These are phyloP conservation scores for Helotiales sp. DNA, from an alignment of 2,329 filamentous ascomycete genomes.

Conservation along the genomic window DNA sequence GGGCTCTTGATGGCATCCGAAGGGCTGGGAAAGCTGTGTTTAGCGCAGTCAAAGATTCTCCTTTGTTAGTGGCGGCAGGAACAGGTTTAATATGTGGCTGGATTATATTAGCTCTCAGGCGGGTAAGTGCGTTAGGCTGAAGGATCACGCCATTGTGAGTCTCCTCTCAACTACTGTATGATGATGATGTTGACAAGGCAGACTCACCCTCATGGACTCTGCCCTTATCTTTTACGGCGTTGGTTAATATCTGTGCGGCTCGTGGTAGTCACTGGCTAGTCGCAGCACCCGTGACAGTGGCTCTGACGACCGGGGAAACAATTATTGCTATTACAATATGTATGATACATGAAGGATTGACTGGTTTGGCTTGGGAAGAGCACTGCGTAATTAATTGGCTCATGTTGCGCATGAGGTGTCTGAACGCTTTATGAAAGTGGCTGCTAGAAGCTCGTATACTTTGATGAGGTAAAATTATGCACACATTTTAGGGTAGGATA, in stretches of 20 bases:
- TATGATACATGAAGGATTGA: slow-evolving; percentile 6
- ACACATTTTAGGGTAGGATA: background rate
- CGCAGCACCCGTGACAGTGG: background rate
- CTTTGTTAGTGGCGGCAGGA: slow-evolving; percentile 18
- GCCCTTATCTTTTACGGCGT: slow-evolving; percentile 16
- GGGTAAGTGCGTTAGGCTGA: slow-evolving; percentile 24
- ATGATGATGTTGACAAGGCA: slow-evolving; percentile 19
- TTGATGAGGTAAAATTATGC: background rate
- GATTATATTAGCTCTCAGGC: slow-evolving; percentile 17
- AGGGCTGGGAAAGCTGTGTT: slow-evolving; percentile 23
- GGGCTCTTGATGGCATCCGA: slow-evolving; percentile 24
- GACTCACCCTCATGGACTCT: slow-evolving; percentile 22
- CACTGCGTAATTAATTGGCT: slow-evolving; percentile 6
- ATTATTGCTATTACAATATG: slow-evolving; percentile 11
- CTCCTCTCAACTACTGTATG: slow-evolving; percentile 5
- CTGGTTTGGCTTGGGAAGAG: slow-evolving; percentile 12
- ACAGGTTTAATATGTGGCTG: slow-evolving; percentile 22
- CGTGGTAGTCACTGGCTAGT: background rate
- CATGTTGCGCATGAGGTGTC: slow-evolving; percentile 3
- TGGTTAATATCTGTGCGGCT: slow-evolving; percentile 24
- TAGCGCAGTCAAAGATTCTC: slow-evolving; percentile 22
- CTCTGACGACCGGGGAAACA: background rate
- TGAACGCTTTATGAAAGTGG: slow-evolving; percentile 11
- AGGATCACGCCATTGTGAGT: slow-evolving; percentile 25
- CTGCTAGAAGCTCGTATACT: slow-evolving; percentile 5